Base-by-base conservation (phyloP, 768 basidiomycete species). In the Mycena polygramma region DNA sequence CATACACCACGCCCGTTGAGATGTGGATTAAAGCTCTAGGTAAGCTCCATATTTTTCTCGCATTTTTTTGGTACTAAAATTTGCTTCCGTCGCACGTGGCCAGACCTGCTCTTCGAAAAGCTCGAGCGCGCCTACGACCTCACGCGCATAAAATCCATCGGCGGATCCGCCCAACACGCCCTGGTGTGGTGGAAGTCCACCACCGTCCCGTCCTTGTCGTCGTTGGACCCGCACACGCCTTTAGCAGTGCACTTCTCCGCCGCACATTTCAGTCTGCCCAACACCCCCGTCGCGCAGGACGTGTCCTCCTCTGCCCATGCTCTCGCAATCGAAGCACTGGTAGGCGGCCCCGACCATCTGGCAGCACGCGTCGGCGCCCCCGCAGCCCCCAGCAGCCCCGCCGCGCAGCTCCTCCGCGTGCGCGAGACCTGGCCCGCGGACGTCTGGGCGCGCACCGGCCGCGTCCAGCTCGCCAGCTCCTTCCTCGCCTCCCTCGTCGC, bases 11-110 rank as follows among this genome's bases (percentile, higher is more conserved):
- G 9, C 94, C 94, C 2, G 87, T 96, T 54, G 94, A 96, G 76
- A 94, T 95, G 92, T 95, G 94, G 94, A 90, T 94, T 63, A 94
- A 93, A 78, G 92, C 87, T 19, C 87, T 96, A 58, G 94, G 94
- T 94, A 79, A 80, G 91, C 17, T n/a, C 9, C 83, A 2, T 37
- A 65, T 69, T 52, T 49, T 41, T 59, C 58, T 72, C 69, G 19
- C 57, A 61, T 70, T 65, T 63, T 74, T 63, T 66, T 71, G 70
- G 76, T 76, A 82, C 89, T 89, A 88, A 89, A 91, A 77, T 79
- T 80, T 77, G 79, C 78, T 79, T 78, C 72, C 70, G 68, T 72
- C 63, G 52, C 74, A 68, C 66, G 64, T 72, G 49, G n/a, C 7
- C 70, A 94, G 94, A 96, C 79, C 79, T 88, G 53, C 86, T 96